phyloP scores from a whole-genome alignment of 148 eudicot species.

The Fagopyrum homotropicum region DNA sequence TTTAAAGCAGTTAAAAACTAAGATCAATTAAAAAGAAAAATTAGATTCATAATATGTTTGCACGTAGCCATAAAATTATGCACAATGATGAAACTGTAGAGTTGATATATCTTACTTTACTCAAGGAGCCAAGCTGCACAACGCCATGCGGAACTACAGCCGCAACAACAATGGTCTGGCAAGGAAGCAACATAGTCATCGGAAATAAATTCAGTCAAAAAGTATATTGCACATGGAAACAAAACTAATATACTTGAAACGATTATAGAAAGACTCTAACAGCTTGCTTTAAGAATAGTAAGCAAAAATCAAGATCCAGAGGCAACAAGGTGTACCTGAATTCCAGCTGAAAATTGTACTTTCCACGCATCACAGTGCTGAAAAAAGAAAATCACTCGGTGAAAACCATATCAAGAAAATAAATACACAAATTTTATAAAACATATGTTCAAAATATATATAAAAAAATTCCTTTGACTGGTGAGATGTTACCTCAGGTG shows the following conservation, averaged over 20 bases:
- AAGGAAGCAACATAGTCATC: not conserved
- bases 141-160: constrained; percentile 67
- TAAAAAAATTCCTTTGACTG: not conserved
- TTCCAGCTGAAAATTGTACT: constrained; percentile 72
- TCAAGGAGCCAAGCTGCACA: constrained; percentile 70
- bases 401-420: constrained; percentile 15
- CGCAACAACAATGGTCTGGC: constrained; percentile 71
- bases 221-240: not conserved
- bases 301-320: not conserved
- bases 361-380: constrained; percentile 70
- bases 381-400: constrained; percentile 16
- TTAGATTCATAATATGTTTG: not conserved
- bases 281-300: not conserved
- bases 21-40: not conserved
- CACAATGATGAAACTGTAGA: not conserved
- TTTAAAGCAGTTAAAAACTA: not conserved
- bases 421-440: not conserved
- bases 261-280: not conserved
- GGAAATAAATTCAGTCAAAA: constrained; percentile 12
- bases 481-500: constrained; percentile 45
- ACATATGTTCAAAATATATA: not conserved
- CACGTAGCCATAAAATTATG: not conserved
- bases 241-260: not conserved
- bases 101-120: constrained; percentile 39
- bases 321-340: constrained; percentile 44